Percentiles rank a stretch among this genome's conserved stretches.
These are phyloP conservation scores for Neonectria punicea DNA, from an alignment of 2,329 filamentous ascomycete genomes.

Conservation along the genomic window DNA sequence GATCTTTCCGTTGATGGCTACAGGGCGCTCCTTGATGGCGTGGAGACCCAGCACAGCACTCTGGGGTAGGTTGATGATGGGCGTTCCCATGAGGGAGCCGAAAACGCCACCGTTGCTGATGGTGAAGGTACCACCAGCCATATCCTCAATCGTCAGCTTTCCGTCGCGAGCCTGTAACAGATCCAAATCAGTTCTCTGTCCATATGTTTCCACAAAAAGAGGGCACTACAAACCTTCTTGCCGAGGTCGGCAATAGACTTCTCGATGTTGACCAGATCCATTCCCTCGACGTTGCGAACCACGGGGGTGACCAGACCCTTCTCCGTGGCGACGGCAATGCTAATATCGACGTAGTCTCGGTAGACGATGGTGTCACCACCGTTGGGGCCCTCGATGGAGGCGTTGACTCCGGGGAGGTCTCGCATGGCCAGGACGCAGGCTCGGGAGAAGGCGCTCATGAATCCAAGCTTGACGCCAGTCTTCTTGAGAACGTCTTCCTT, in stretches of 20 bases:
- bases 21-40: slow-evolving; percentile 93
- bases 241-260: slow-evolving; percentile 91
- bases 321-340: slow-evolving; percentile 95
- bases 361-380: slow-evolving; percentile 98
- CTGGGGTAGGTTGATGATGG: slow-evolving; percentile 97
- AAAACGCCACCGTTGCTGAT: slow-evolving; percentile 98
- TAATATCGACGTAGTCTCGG: slow-evolving; percentile 97
- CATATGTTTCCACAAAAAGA: background rate
- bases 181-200: slow-evolving; percentile 8
- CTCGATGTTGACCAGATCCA: slow-evolving; percentile 92
- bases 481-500: slow-evolving; percentile 97
- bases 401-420: slow-evolving; percentile 94
- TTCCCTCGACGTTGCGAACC: slow-evolving; percentile 88
- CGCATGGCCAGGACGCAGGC: slow-evolving; percentile 92
- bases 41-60: slow-evolving; percentile 92
- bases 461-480: slow-evolving; percentile 97
- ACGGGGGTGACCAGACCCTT: slow-evolving; percentile 98
- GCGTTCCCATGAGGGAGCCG: slow-evolving; percentile 95
- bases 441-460: slow-evolving; percentile 97
- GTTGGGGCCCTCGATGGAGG: slow-evolving; percentile 94
- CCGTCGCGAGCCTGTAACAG: slow-evolving; percentile 78
- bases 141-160: slow-evolving; percentile 98
- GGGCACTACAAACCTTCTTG: slow-evolving; percentile 77
- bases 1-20: slow-evolving; percentile 91
- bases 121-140: slow-evolving; percentile 98